Evolutionary conservation across 345 rosid species (phyloP), one percentile per base, ranked within the genome.

Genomic region (Mallotus nudiflorus): DNA sequence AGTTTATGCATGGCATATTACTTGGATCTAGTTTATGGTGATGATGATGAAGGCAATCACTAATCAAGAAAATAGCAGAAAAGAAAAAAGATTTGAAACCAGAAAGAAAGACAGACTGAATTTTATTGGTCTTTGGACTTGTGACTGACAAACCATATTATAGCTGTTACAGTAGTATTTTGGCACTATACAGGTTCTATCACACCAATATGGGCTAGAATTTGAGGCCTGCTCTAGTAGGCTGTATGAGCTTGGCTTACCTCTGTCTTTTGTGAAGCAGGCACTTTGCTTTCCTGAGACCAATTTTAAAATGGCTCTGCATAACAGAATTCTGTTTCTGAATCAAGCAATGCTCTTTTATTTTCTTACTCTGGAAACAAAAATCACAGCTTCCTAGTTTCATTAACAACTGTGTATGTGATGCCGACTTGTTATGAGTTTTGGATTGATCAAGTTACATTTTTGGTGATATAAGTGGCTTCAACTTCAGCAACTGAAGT

Each of bases 401-500:
- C 25, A 28, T 15, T 49, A 19, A 29, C 6, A 20, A 15, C 53
- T 15, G 33, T 25, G 4, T 63, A 8, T 9, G 22, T 44, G 52
- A 28, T 20, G 33, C 60, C 4, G 69, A 12, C 8, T n/a, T 51
- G 13, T 3, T 24, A 28, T 10, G 10, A 50, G 52, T 24, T 24
- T 40, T 64, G 55, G 9, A 35, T 24, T 3, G 44, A n/a, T n/a
- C n/a, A 69, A 64, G 54, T 57, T 60, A 51, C 13, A 29, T 29
- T 51, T 14, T 51, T 67, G 27, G 65, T n/a, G 31, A 14, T 52
- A 33, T n/a, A 40, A 28, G 44, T 54, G 49, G 55, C 20, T 33
- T 62, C 28, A 66, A 42, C 44, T 65, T 63, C 59, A 37, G 40
- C 71, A 31, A 61, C 56, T 74, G 45, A 57, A 65, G 49, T 19